A percentile compares a stretch with the other conserved stretches of the same genome.
phyloP scores from a whole-genome alignment of 768 basidiomycete species.

The Trametes cingulata region DNA sequence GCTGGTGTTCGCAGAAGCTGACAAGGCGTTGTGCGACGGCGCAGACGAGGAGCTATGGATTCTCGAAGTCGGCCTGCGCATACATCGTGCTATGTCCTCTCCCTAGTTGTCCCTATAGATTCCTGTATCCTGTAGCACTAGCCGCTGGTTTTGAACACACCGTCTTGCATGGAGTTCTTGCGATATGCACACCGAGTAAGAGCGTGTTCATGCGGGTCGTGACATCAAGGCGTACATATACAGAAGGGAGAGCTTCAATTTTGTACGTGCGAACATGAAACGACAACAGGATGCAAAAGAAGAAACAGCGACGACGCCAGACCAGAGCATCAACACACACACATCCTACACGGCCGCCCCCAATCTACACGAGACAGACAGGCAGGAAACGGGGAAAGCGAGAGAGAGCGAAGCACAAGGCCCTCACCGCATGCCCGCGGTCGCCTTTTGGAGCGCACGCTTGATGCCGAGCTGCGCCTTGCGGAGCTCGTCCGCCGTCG shows the following conservation, averaged over 20 bases:
- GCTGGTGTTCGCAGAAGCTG: slow-evolving; percentile 88
- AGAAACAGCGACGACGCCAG: slow-evolving; percentile 18
- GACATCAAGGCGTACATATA: slow-evolving; percentile 14
- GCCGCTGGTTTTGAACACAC: neutral
- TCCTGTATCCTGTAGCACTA: neutral
- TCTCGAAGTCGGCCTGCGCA: slow-evolving; percentile 79
- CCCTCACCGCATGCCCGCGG: slow-evolving; percentile 78
- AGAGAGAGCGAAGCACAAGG: neutral
- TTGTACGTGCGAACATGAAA: slow-evolving; percentile 18
- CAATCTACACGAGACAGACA: slow-evolving; percentile 3
- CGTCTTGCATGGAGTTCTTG: neutral
- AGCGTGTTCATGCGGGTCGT: slow-evolving; percentile 8
- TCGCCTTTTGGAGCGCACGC: slow-evolving; percentile 97
- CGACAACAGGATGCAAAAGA: slow-evolving; percentile 17
- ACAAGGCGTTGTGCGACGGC: slow-evolving; percentile 94
- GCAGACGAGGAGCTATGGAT: slow-evolving; percentile 97
- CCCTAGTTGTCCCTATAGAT: neutral
- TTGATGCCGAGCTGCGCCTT: slow-evolving; percentile 95
- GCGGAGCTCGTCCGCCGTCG: slow-evolving; percentile 90
- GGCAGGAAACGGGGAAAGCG: neutral
- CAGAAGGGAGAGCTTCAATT: slow-evolving; percentile 16
- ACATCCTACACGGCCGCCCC: slow-evolving; percentile 17
- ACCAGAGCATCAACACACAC: slow-evolving; percentile 20
- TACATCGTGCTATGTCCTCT: slow-evolving; percentile 60
- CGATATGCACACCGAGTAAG: neutral